Conservation (phyloP, 2,329 filamentous ascomycete species). For the Zalaria obscura region DNA sequence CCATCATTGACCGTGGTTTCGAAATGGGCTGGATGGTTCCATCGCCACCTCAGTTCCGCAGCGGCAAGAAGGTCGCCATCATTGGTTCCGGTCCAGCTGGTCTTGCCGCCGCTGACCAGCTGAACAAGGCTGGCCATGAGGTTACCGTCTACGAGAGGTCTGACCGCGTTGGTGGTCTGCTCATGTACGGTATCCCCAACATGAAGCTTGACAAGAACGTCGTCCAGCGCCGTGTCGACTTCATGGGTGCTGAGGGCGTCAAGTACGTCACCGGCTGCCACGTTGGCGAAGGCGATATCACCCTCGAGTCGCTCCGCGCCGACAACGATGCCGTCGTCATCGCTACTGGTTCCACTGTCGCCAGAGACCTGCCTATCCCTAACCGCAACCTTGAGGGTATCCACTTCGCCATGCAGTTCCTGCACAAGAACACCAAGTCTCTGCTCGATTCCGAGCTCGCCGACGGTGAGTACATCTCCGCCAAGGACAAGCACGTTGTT, state of each 20-base stretch:
- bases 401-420: constrained; percentile 93
- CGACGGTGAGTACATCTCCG: constrained; percentile 79
- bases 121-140: constrained; percentile 79
- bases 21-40: constrained; percentile 98
- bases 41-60: constrained; percentile 60
- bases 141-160: constrained; percentile 90
- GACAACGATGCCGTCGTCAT: constrained; percentile 75
- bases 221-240: constrained; percentile 86
- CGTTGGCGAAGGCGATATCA: constrained; percentile 59
- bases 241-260: constrained; percentile 83
- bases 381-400: constrained; percentile 79
- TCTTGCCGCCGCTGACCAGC: constrained; percentile 79
- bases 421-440: constrained; percentile 96
- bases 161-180: constrained; percentile 76
- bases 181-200: constrained; percentile 98
- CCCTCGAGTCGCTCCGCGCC: constrained; percentile 56
- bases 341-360: constrained; percentile 84
- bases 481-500: constrained; percentile 89
- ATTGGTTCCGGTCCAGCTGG: constrained; percentile 88
- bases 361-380: constrained; percentile 82
- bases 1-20: constrained; percentile 93
- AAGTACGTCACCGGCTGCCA: constrained; percentile 64
- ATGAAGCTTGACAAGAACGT: constrained; percentile 99
- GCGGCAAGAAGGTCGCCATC: constrained; percentile 75
- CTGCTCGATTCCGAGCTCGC: constrained; percentile 79